Conservation (phyloP, 352 stramenopile genomes). For the Halophytophthora batemanensis region DNA sequence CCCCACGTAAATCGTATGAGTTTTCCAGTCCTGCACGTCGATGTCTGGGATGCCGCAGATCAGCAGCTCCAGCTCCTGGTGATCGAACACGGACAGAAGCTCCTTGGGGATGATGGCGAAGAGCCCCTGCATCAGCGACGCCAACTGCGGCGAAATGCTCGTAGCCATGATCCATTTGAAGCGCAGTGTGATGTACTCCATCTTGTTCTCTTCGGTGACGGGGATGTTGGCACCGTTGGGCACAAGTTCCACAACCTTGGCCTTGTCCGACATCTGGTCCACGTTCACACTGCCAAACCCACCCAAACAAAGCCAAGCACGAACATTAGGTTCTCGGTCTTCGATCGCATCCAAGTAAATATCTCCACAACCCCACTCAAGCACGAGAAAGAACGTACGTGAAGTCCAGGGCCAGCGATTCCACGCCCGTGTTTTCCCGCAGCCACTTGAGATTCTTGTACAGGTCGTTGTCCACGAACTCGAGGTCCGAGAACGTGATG, state of each 20-base stretch:
- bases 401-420: conserved; percentile 79
- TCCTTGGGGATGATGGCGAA: conserved; percentile 96
- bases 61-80: conserved; percentile 96
- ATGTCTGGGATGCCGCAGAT: conserved; percentile 98
- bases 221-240: conserved; percentile 92
- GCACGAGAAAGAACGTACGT: conserved; percentile 44
- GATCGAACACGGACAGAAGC: conserved; percentile 94
- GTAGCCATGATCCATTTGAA: conserved; percentile 85
- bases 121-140: conserved; percentile 94
- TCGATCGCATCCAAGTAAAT: conserved; percentile 2
- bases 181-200: conserved; percentile 94
- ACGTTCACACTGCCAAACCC: conserved; percentile 50
- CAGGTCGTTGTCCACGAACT: conserved; percentile 88
- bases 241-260: conserved; percentile 93
- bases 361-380: background rate
- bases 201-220: conserved; percentile 97
- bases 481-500: conserved; percentile 89
- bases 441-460: conserved; percentile 87
- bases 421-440: conserved; percentile 72
- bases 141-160: conserved; percentile 87
- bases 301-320: conserved; percentile 6
- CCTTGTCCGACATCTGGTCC: conserved; percentile 67
- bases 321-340: conserved; percentile 2
- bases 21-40: conserved; percentile 94
- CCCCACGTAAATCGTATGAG: conserved; percentile 95